These are phyloP conservation scores for Acacia pycnantha DNA, from an alignment of 331 rosid species.

Conservation along the genomic window DNA sequence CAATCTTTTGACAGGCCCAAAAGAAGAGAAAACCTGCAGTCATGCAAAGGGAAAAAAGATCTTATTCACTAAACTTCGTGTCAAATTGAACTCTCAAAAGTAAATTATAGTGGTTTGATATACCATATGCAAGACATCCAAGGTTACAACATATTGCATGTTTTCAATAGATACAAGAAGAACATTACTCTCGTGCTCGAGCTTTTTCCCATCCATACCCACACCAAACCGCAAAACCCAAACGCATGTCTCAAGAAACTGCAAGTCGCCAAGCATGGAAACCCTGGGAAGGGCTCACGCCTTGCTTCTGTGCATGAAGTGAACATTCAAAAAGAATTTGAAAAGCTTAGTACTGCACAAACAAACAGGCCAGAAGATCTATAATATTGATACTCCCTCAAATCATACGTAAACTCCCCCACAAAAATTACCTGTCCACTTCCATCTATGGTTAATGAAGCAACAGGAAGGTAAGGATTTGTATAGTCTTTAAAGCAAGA, in stretches of 20 bases:
- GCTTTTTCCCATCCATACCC: constrained; percentile 93
- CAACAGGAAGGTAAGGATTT: constrained; percentile 97
- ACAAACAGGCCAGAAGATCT: constrained; percentile 3
- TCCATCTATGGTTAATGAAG: constrained; percentile 97
- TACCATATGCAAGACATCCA: constrained; percentile 96
- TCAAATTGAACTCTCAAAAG: constrained; percentile 4
- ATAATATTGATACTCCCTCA: neutral
- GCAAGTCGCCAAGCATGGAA: constrained; percentile 17
- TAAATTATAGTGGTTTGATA: neutral
- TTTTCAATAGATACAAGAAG: constrained; percentile 99
- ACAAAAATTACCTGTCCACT: constrained; percentile 77
- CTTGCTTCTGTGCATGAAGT: constrained; percentile 2
- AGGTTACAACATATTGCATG: constrained; percentile 95
- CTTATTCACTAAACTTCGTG: constrained; percentile 12
- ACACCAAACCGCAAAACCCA: constrained; percentile 52
- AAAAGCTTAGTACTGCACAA: constrained; percentile 13
- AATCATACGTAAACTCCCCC: constrained; percentile 4
- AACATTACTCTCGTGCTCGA: constrained; percentile 96
- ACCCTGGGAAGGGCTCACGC: neutral
- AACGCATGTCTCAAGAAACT: neutral
- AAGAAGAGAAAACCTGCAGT: constrained; percentile 82
- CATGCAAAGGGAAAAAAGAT: neutral
- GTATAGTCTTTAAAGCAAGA: constrained; percentile 87
- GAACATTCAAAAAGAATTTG: neutral
- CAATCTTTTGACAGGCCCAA: constrained; percentile 91